Percentiles rank a stretch among this genome's conserved stretches.
phyloP scores from a whole-genome alignment of 306 rosid genomes.

The Casuarina cunninghamiana region DNA sequence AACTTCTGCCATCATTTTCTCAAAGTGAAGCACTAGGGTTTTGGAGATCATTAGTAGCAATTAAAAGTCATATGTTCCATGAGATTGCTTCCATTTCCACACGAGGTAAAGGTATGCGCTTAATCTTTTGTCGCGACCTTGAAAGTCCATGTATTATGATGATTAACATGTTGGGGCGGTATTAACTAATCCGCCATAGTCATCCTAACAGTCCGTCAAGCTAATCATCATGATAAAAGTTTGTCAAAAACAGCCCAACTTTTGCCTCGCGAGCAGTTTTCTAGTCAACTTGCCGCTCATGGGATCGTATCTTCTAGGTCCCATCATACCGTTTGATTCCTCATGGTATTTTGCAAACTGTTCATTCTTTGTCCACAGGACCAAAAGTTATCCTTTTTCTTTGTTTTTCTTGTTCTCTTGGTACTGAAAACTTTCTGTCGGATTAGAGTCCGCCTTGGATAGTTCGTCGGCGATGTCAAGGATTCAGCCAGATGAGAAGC shows the following conservation, averaged over 20 bases:
- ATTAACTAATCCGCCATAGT: background rate
- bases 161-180: background rate
- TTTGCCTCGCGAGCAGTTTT: background rate
- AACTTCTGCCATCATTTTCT: background rate
- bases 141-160: constrained; percentile 4
- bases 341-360: too few species aligned
- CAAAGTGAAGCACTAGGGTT: background rate
- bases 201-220: too few species aligned
- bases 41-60: background rate
- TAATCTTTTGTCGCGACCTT: background rate
- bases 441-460: too few species aligned
- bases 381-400: too few species aligned
- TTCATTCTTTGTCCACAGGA: too few species aligned
- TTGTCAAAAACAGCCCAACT: constrained; percentile 5
- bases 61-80: background rate
- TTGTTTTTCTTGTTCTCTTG: too few species aligned
- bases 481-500: too few species aligned
- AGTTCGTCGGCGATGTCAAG: too few species aligned
- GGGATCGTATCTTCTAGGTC: background rate
- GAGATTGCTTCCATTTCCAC: background rate
- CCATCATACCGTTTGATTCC: too few species aligned
- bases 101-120: background rate
- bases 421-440: too few species aligned
- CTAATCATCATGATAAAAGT: background rate
- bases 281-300: background rate